These are phyloP conservation scores for Thermothielavioides terrestris DNA, from an alignment of 495 filamentous ascomycete genomes.

Conservation along the genomic window DNA sequence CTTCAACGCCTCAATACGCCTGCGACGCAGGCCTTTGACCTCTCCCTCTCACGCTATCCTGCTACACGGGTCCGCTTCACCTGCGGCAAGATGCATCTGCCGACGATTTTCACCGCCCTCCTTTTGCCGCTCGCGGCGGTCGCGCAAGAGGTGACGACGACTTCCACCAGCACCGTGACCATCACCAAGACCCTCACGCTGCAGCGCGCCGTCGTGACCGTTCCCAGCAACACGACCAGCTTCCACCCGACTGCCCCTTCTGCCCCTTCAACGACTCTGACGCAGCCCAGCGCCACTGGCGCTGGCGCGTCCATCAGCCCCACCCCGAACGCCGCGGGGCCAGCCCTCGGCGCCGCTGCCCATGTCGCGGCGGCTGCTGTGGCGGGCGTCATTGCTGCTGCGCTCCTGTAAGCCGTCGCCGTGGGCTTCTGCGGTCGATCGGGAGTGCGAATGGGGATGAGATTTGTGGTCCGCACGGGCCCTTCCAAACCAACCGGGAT, in stretches of 20 bases:
- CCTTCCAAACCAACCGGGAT: background rate
- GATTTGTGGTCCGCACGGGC: too few relatives aligned
- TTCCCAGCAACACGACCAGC: slow-evolving; percentile 18
- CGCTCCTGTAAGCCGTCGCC: slow-evolving; percentile 37
- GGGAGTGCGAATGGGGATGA: background rate
- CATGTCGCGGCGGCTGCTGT: slow-evolving; percentile 35
- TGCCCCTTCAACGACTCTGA: slow-evolving; percentile 20
- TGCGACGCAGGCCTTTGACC: background rate
- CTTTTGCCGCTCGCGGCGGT: slow-evolving; percentile 38
- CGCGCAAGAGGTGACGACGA: slow-evolving; percentile 26
- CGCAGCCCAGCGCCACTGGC: slow-evolving; percentile 10
- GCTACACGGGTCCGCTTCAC: background rate
- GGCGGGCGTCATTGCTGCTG: slow-evolving; percentile 37
- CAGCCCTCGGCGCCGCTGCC: slow-evolving; percentile 28
- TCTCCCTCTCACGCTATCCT: background rate
- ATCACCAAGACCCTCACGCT: slow-evolving; percentile 47
- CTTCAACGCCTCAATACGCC: background rate
- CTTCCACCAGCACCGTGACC: slow-evolving; percentile 40
- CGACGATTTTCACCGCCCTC: slow-evolving; percentile 29
- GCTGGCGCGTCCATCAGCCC: slow-evolving; percentile 12
- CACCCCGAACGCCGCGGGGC: slow-evolving; percentile 25
- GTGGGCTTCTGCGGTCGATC: too few relatives aligned
- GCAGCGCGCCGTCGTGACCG: slow-evolving; percentile 22
- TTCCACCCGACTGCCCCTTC: slow-evolving; percentile 3
- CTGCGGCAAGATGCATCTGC: slow-evolving; percentile 22